Percentiles rank a stretch among this genome's conserved stretches.
Evolutionary conservation across 1,284 basidiomycete genomes (phyloP).

Genomic region (Marasmius sp.): DNA sequence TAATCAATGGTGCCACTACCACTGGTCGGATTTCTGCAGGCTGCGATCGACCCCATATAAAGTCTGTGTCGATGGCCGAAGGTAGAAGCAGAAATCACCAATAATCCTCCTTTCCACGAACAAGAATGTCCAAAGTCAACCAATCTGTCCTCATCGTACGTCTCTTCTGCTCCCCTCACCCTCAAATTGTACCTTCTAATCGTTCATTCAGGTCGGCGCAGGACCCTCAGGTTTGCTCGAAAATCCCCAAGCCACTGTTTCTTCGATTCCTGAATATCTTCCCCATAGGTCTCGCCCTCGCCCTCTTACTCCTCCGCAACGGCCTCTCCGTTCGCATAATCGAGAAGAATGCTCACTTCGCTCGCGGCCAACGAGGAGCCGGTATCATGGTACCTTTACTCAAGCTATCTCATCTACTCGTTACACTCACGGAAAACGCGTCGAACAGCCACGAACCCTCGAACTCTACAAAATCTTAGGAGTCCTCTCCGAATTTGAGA

Average conservation of each 20-base stretch:
- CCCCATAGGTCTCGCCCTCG: conserved; percentile 7
- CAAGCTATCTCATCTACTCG: no score
- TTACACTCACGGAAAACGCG: not conserved
- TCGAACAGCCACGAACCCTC: conserved; percentile 10
- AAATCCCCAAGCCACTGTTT: not conserved
- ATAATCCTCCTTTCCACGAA: no score
- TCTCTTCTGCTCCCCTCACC: no score
- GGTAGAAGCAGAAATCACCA: no score
- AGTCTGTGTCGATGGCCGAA: no score
- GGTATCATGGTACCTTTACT: conserved; percentile 8
- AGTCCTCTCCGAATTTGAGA: conserved; percentile 5
- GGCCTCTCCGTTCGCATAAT: conserved; percentile 10
- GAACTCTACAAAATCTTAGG: conserved; percentile 13
- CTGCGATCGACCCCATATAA: no score
- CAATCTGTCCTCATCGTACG: no score
- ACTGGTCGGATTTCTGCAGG: no score
- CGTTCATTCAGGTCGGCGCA: conserved; percentile 10
- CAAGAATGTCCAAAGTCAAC: no score
- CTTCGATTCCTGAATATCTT: no score
- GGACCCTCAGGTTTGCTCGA: conserved; percentile 1
- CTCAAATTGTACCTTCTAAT: not conserved
- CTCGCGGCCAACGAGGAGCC: conserved; percentile 3
- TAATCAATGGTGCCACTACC: no score
- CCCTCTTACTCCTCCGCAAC: conserved; percentile 6
- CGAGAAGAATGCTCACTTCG: not conserved